Evolutionary conservation across 2,329 filamentous ascomycete genomes (phyloP).

Genomic region (Byssochlamys sp.): DNA sequence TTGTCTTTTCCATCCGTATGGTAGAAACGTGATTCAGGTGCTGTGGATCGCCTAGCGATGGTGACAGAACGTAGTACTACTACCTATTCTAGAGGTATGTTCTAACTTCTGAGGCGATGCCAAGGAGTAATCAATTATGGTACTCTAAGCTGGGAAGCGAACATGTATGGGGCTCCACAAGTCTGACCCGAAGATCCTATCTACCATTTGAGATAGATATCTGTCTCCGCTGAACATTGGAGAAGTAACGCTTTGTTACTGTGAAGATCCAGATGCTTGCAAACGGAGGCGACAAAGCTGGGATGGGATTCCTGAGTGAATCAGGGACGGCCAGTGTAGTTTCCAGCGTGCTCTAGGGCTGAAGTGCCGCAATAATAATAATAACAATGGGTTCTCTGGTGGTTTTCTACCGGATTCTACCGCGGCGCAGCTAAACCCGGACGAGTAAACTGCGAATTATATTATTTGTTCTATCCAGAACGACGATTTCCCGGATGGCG

Average conservation of each 20-base stretch:
- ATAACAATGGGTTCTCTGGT: background rate
- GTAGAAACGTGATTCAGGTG: background rate
- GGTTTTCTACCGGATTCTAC: background rate
- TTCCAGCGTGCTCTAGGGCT: background rate
- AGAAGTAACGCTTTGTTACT: background rate
- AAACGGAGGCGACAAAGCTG: background rate
- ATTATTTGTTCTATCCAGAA: background rate
- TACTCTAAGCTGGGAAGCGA: background rate
- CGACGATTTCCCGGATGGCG: constrained; percentile 14
- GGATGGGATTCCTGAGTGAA: too few species aligned
- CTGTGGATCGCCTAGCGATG: background rate
- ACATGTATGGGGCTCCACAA: background rate
- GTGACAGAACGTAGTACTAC: background rate
- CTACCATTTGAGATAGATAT: background rate
- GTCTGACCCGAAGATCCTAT: background rate
- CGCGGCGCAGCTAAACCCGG: background rate
- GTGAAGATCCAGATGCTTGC: background rate
- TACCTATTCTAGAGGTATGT: too few species aligned
- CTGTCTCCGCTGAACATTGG: background rate
- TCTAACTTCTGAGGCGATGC: background rate
- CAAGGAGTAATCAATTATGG: background rate
- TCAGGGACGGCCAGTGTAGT: too few species aligned
- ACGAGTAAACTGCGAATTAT: background rate
- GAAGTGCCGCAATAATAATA: background rate
- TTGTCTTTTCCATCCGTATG: background rate